Conservation (phyloP, 2,329 filamentous ascomycete species). For the Immersiporthe knoxdaviesiana region DNA sequence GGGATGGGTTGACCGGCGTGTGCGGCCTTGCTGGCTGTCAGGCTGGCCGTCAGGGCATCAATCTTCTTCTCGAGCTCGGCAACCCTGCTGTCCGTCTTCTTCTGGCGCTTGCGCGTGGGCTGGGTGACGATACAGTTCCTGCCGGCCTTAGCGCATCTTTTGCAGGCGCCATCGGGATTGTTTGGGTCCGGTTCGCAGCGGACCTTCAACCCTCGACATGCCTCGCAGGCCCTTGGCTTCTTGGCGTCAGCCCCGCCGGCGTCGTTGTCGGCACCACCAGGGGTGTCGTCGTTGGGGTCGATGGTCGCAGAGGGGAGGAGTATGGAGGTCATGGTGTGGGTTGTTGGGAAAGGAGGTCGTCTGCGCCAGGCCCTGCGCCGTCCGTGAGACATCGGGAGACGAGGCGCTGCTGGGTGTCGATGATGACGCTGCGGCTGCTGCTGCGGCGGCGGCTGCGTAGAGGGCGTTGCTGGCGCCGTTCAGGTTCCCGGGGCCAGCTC, state of each 20-base stretch:
- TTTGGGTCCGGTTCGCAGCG: conserved; percentile 77
- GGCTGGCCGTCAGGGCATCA: conserved; percentile 79
- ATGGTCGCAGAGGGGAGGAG: conserved; percentile 19
- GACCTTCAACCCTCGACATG: conserved; percentile 77
- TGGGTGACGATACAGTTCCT: conserved; percentile 77
- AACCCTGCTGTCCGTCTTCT: conserved; percentile 88
- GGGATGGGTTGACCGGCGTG: conserved; percentile 18
- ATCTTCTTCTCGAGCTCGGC: conserved; percentile 93
- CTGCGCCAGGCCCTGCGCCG: conserved; percentile 1
- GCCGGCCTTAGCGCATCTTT: conserved; percentile 80
- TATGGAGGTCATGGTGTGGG: conserved; percentile 13
- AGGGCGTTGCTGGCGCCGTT: conserved; percentile 17
- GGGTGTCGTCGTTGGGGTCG: conserved; percentile 21
- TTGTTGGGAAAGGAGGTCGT: conserved; percentile 17
- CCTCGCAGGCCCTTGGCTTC: conserved; percentile 73
- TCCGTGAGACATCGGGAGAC: conserved; percentile 20
- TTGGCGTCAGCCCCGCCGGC: conserved; percentile 55
- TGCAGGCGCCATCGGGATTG: conserved; percentile 67
- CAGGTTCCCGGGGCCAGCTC: not conserved
- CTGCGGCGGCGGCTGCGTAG: conserved; percentile 9
- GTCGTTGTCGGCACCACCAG: conserved; percentile 24
- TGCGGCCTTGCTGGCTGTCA: conserved; percentile 59
- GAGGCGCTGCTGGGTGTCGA: conserved; percentile 18
- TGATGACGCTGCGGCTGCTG: conserved; percentile 14
- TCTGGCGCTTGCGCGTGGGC: conserved; percentile 77